Evolutionary conservation across 1,284 basidiomycete species (phyloP), one percentile per base, ranked within the genome.

Genomic region (Cryptococcus hybrid): DNA sequence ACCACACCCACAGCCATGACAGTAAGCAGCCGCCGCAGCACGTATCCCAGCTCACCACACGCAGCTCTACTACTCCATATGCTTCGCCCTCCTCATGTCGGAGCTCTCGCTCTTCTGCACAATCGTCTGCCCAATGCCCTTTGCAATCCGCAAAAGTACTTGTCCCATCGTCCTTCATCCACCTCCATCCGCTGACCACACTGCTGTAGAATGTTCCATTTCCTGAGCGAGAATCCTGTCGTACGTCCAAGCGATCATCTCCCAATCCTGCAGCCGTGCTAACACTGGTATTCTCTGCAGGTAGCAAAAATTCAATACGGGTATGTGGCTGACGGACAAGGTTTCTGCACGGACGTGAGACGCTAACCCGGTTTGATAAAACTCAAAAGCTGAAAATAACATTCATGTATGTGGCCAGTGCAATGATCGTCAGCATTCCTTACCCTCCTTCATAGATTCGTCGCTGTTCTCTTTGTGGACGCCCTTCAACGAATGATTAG

Each of bases 401-500:
- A 5, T 96, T 96, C 82, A 95, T 97, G 89, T 92, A 62, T 54
- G 87, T 24, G 24, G 24, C 24, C 24, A 24, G 24, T 24, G 24
- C 24, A 24, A 24, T 24, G 24, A 24, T 52, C 34, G 7, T n/a
- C 8, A 5, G 3, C 36, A 36, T 34, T 18, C 9, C n/a, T 37
- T 18, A 6, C 24, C 24, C 24, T 24, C 24, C 24, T 36, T 8
- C 54, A 15, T 66, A 93, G 91, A 63, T 96, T 95, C 70, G 87
- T 96, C 0, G 89, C 82, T 1, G 85, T 97, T 3, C 63, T 79
- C 15, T 82, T 82, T 65, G 73, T 81, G 46, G 93, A 97, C 67
- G 92, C 94, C 34, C 82, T 95, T 45, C 93, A 97, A 78, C 85
- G 93, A 63, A 94, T 96, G 90, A 85, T 89, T 81, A 85, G 90